Base-by-base conservation (phyloP, 345 rosid species). In the Cardiospermum halicacabum region DNA sequence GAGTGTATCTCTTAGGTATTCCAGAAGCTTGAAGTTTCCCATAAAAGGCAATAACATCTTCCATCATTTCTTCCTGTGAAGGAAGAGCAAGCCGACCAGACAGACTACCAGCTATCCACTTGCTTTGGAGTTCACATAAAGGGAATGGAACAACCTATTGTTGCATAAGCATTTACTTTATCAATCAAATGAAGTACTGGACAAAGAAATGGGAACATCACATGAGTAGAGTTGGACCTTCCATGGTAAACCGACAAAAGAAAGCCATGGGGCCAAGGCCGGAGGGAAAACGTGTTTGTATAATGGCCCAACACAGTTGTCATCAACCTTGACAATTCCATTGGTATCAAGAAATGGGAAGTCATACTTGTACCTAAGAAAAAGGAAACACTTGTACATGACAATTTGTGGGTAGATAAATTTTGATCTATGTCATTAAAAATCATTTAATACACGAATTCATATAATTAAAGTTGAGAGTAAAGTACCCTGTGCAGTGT, bases 401-500 rank as follows among this genome's bases (percentile, higher is more conserved):
- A 71, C 15, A 6, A 57, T 64, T 26, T 7, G 54, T 53, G 15
- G 30, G 19, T 11, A 43, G 8, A 12, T 0, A 24, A 34, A 19
- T n/a, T n/a, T n/a, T n/a, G 47, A 9, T 13, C 36, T 42, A 31
- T 21, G 36, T 26, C 5, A 43, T 2, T n/a, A n/a, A n/a, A 49
- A 34, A 36, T 51, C 26, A 51, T 53, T 28, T n/a, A n/a, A n/a
- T n/a, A n/a, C n/a, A n/a, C n/a, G n/a, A n/a, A n/a, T n/a, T n/a
- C n/a, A n/a, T n/a, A n/a, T n/a, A n/a, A n/a, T n/a, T n/a, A n/a
- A 45, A 34, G 16, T n/a, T n/a, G 1, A 0, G 34, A 36, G n/a
- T n/a, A n/a, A n/a, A n/a, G n/a, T 84, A 92, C 91, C 91, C 96
- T 0, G 95, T 90, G 80, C 95, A 85, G 65, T 91, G 99, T 65